Percentiles rank a stretch among this genome's conserved stretches.
Evolutionary conservation across 345 rosid species (phyloP).

Genomic region (Salix purpurea): DNA sequence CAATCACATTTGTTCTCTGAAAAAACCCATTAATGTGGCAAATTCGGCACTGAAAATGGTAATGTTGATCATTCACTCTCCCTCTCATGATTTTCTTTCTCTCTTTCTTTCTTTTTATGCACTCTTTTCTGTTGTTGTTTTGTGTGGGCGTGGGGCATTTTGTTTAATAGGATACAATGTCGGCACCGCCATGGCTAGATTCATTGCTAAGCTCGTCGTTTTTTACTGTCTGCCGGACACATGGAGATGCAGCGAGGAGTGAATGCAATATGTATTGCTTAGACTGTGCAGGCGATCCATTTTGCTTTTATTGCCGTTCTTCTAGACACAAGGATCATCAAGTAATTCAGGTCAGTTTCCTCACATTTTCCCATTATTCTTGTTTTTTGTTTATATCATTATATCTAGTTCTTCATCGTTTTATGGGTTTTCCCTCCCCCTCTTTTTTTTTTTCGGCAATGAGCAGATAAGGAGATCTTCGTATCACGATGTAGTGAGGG

Average conservation of each 20-base stretch:
- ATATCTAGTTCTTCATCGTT: neutral
- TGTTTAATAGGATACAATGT: conserved; percentile 36
- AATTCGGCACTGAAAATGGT: conserved; percentile 14
- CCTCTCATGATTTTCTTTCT: neutral
- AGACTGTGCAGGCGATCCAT: conserved; percentile 56
- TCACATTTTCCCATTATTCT: neutral
- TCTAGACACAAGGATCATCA: conserved; percentile 72
- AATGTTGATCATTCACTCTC: neutral
- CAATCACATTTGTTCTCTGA: neutral
- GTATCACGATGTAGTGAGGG: conserved; percentile 91
- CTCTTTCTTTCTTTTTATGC: neutral
- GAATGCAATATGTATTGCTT: conserved; percentile 90
- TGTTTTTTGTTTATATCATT: neutral
- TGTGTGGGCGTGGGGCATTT: neutral
- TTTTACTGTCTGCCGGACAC: conserved; percentile 57
- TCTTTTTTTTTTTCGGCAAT: neutral
- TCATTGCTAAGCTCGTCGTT: conserved; percentile 53
- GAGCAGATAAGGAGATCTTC: conserved; percentile 79
- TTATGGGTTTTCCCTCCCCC: neutral
- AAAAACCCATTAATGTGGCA: conserved; percentile 9
- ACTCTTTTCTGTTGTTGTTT: neutral
- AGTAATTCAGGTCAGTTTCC: conserved; percentile 57
- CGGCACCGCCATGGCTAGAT: conserved; percentile 80
- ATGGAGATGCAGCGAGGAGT: conserved; percentile 55
- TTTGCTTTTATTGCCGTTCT: conserved; percentile 83